phyloP scores from a whole-genome alignment of 192 early-diverging fungal species.

The Backusella psychrophila region DNA sequence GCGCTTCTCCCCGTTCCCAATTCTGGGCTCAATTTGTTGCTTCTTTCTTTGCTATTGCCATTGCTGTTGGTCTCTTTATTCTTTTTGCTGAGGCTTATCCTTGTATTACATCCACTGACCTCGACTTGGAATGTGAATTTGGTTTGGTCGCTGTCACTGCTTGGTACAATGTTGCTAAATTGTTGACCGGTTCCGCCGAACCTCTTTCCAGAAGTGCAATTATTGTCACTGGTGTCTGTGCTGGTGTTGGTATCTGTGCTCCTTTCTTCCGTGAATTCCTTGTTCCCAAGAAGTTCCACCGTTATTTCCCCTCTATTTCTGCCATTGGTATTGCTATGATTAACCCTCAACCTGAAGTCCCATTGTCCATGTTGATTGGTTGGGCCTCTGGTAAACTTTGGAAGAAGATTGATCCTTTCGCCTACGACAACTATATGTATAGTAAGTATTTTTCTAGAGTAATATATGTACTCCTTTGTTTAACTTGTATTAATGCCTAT shows the following conservation, averaged over 20 bases:
- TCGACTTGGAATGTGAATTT: slow-evolving; percentile 31
- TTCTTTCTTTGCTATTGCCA: slow-evolving; percentile 55
- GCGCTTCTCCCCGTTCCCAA: slow-evolving; percentile 62
- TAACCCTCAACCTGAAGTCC: slow-evolving; percentile 44
- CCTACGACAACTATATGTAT: slow-evolving; percentile 42
- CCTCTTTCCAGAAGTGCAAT: slow-evolving; percentile 34
- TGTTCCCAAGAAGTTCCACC: slow-evolving; percentile 48
- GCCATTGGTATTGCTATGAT: slow-evolving; percentile 55
- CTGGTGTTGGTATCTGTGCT: slow-evolving; percentile 34
- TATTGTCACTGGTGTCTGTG: slow-evolving; percentile 45
- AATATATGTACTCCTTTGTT: too few species aligned
- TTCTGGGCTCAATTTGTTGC: slow-evolving; percentile 64
- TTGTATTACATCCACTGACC: slow-evolving; percentile 43
- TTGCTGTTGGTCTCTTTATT: slow-evolving; percentile 56
- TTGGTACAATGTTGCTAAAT: slow-evolving; percentile 39
- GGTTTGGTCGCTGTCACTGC: slow-evolving; percentile 32
- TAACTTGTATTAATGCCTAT: too few species aligned
- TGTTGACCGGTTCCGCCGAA: slow-evolving; percentile 41
- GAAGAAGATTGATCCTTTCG: slow-evolving; percentile 22
- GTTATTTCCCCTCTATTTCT: slow-evolving; percentile 45
- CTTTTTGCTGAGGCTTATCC: slow-evolving; percentile 65
- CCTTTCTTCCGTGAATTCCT: slow-evolving; percentile 41
- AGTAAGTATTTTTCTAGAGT: not conserved
- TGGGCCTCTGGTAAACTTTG: slow-evolving; percentile 41
- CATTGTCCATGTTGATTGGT: slow-evolving; percentile 46